These are phyloP conservation scores for Hypoxylon cercidicola DNA, from an alignment of 495 filamentous ascomycete species.

Conservation along the genomic window DNA sequence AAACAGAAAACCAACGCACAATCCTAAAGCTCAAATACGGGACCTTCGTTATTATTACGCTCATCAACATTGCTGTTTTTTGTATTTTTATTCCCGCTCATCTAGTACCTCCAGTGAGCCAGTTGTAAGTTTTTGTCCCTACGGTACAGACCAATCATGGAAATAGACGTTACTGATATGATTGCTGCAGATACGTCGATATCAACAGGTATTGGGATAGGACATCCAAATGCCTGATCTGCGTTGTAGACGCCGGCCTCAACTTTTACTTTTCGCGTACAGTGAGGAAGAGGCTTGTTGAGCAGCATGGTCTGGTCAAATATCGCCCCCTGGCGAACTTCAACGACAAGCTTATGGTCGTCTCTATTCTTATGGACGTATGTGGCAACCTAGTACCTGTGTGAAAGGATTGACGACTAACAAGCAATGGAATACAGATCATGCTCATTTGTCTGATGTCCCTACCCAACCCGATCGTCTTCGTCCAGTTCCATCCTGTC, in stretches of 20 bases:
- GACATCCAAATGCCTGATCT: constrained; percentile 55
- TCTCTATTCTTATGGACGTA: constrained; percentile 61
- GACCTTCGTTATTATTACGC: constrained; percentile 52
- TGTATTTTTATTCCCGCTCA: constrained; percentile 62
- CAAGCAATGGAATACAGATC: constrained; percentile 19
- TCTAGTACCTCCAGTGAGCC: constrained; percentile 43
- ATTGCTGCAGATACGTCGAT: constrained; percentile 44
- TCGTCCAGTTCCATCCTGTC: constrained; percentile 57
- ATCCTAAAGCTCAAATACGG: constrained; percentile 53
- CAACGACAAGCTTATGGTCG: constrained; percentile 56
- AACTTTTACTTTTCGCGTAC: constrained; percentile 58
- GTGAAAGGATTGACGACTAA: neutral
- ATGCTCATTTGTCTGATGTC: constrained; percentile 51
- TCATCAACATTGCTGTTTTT: constrained; percentile 59
- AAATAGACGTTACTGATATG: constrained; percentile 1
- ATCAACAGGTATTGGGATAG: constrained; percentile 60
- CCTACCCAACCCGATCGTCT: constrained; percentile 40
- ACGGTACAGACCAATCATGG: neutral
- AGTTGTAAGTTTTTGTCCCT: constrained; percentile 21
- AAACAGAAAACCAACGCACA: no score
- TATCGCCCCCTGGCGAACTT: constrained; percentile 57
- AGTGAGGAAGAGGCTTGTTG: constrained; percentile 54
- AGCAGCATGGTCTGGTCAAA: constrained; percentile 55
- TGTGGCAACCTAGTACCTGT: constrained; percentile 8
- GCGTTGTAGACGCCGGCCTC: constrained; percentile 55